Base-by-base conservation (phyloP, 331 rosid species). In the Pyracantha coccinea region DNA sequence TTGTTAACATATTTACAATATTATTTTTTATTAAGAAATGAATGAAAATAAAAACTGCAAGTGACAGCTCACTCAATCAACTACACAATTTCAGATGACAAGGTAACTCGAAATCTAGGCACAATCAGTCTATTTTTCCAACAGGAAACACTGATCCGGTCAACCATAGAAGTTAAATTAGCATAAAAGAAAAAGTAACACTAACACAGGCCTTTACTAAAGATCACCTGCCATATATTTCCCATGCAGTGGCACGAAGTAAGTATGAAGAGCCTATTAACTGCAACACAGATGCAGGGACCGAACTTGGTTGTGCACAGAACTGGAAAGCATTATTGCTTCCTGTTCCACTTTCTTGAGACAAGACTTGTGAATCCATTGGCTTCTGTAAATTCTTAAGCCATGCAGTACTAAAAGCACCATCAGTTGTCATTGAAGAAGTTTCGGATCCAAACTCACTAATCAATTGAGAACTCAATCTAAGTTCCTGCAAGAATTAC, bases 251-350 rank as follows among this genome's bases (percentile, higher is more conserved):
- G 47, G 99, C 91, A 27, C 97, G 95, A 21, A 90, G 89, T 73
- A 94, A 77, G 86, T 85, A 92, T 52, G 99, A 90, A 66, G 96
- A 90, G 79, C 99, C 97, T 79, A 92, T 74, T 78, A 90, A 84
- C 79, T 92, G 97, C 84, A 94, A 63, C 25, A 94, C 97, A 71
- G 99, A 87, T 83, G 93, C 90, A 85, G 99, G 99, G 84, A 94
- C 87, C 14, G 96, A 83, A 73, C 91, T 92, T 59, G 93, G 91
- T 67, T 92, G 97, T 29, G 90, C 89, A 81, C 87, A 90, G 79
- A 90, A 92, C 71, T 83, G 96, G 81, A 86, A 87, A 84, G 73
- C 83, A 77, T 80, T 85, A 75, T 72, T 86, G 75, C 50, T 86
- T 61, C 87, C 88, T 67, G 91, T 74, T 80, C 83, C 89, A 86